Percentiles rank a stretch among this genome's conserved stretches.
Evolutionary conservation across 257 asterid species (phyloP).

Genomic region (Nyctanthes arbortristis): DNA sequence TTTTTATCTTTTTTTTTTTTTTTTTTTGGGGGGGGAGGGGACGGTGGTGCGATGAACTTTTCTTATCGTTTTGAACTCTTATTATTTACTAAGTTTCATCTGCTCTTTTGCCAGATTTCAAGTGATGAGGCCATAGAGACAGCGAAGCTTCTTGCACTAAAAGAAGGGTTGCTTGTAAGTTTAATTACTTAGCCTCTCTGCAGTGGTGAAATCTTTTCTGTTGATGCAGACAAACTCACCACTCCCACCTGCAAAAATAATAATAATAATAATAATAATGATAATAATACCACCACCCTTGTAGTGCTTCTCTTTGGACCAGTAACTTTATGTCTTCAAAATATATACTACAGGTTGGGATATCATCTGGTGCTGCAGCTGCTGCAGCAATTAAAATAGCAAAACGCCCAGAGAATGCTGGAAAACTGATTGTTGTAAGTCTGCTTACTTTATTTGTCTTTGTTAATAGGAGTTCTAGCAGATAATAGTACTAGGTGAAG

Average conservation of each 20-base stretch:
- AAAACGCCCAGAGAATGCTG: constrained; percentile 76
- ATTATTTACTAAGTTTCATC: background rate
- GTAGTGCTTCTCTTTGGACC: background rate
- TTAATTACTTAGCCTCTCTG: background rate
- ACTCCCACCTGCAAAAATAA: no score
- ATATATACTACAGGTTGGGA: constrained; percentile 62
- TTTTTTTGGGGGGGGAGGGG: no score
- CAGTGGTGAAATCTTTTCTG: background rate
- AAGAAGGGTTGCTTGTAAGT: constrained; percentile 86
- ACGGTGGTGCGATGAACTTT: no score
- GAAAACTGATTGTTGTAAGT: constrained; percentile 92
- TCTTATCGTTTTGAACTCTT: background rate
- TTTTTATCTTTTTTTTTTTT: background rate
- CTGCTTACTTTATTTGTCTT: background rate
- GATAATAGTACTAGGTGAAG: background rate
- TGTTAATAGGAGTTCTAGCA: constrained; percentile 2
- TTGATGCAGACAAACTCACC: background rate
- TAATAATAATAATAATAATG: no score
- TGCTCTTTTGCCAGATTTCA: constrained; percentile 52
- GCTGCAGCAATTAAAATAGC: constrained; percentile 79
- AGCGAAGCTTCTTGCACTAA: constrained; percentile 84
- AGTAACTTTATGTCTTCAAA: constrained; percentile 17
- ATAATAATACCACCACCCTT: no score
- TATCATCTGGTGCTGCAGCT: constrained; percentile 96
- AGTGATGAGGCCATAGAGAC: constrained; percentile 92